Evolutionary conservation across 176 grass and related monocot genomes (phyloP).

Genomic region (Triticum aestivum): DNA sequence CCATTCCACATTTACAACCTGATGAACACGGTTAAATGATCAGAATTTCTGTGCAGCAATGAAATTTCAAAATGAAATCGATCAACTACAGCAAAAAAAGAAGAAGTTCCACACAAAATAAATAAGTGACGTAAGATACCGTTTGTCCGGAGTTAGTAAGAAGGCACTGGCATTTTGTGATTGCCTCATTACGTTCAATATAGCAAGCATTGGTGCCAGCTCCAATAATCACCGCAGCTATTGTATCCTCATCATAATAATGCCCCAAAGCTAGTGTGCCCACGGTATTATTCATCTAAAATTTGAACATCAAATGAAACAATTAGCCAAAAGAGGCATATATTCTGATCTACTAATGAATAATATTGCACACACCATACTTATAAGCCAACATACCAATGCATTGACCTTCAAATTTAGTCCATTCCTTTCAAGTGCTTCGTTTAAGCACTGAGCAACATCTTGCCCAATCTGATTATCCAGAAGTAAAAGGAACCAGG

Average conservation of each 20-base stretch:
- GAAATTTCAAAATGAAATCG: neutral
- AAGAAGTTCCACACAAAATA: neutral
- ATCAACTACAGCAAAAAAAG: slow-evolving; percentile 13
- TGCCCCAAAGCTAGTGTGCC: slow-evolving; percentile 81
- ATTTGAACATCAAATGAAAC: slow-evolving; percentile 20
- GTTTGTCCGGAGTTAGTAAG: slow-evolving; percentile 54
- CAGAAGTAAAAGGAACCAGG: slow-evolving; percentile 3
- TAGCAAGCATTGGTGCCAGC: slow-evolving; percentile 92
- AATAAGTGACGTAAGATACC: slow-evolving; percentile 49
- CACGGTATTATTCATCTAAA: slow-evolving; percentile 88
- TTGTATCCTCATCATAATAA: slow-evolving; percentile 84
- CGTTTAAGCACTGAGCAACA: slow-evolving; percentile 76
- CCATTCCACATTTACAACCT: slow-evolving; percentile 98
- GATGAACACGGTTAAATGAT: neutral
- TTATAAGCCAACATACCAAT: slow-evolving; percentile 56
- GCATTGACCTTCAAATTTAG: slow-evolving; percentile 67
- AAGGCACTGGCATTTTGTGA: slow-evolving; percentile 65
- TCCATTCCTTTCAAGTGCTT: slow-evolving; percentile 74
- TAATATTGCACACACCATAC: neutral
- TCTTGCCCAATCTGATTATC: slow-evolving; percentile 63
- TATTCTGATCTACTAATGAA: neutral
- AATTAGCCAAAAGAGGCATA: neutral
- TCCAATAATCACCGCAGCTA: slow-evolving; percentile 89
- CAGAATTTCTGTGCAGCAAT: neutral
- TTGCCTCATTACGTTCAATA: slow-evolving; percentile 63